Percentiles rank a stretch among this genome's conserved stretches.
Conservation (phyloP, 768 basidiomycete genomes). For the Cystobasidium tubakii region DNA sequence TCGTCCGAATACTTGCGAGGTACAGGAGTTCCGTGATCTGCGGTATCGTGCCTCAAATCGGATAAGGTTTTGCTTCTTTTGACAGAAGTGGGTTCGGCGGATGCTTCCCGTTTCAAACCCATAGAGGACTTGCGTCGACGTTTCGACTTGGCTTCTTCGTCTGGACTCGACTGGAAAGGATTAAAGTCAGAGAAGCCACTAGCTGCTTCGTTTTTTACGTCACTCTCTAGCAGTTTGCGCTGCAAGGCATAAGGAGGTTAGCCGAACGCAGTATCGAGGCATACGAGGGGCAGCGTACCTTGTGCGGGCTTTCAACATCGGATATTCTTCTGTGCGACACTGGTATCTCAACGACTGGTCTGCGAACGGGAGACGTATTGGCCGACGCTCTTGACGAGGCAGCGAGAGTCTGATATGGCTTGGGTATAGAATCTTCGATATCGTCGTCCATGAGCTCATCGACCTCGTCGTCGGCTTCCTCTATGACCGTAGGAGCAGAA, state of each 20-base stretch:
- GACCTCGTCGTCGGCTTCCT: not conserved
- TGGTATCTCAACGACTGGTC: not conserved
- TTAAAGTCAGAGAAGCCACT: conserved; percentile 25
- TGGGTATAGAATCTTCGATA: not conserved
- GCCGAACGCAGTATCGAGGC: not conserved
- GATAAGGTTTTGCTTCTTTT: not conserved
- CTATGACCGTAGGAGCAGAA: not conserved
- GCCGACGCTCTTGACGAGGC: not conserved
- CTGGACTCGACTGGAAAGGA: conserved; percentile 24
- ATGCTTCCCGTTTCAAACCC: not conserved
- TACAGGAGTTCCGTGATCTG: not conserved
- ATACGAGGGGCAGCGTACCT: not conserved
- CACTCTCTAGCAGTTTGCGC: not conserved
- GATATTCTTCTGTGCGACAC: not conserved
- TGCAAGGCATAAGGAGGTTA: not conserved
- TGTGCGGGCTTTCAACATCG: not conserved
- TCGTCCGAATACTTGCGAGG: not conserved
- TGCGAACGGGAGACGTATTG: not conserved
- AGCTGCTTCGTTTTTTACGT: not conserved
- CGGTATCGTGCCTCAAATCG: not conserved
- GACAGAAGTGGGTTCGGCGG: not conserved
- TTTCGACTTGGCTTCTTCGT: conserved; percentile 8
- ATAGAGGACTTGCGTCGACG: conserved; percentile 12
- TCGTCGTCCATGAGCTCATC: conserved; percentile 3
- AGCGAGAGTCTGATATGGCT: not conserved